Conservation (phyloP, 805 yeast species). For the Kuraishia piskuri region DNA sequence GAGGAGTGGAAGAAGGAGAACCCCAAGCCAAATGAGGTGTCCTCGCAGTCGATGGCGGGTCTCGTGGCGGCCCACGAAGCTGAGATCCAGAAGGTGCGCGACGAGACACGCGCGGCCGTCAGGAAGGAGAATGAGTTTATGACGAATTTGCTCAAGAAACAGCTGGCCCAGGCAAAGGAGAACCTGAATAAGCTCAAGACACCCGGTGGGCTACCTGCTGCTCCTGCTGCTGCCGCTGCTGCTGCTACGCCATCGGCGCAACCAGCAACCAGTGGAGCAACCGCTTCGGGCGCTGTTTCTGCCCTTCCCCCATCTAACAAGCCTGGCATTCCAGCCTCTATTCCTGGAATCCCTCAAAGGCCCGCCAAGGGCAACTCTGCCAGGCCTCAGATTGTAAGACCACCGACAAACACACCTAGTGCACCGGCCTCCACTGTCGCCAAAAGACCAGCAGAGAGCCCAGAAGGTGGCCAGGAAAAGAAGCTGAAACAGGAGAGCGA, state of each 20-base stretch:
- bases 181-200: slow-evolving; percentile 17
- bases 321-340: not conserved
- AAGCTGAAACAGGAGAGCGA: not conserved
- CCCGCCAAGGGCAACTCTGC: not conserved
- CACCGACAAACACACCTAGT: not conserved
- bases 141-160: slow-evolving; percentile 43
- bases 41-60: slow-evolving; percentile 13
- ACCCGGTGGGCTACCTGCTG: not conserved
- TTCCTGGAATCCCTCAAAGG: not conserved
- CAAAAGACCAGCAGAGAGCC: not conserved
- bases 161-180: slow-evolving; percentile 41
- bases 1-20: slow-evolving; percentile 11
- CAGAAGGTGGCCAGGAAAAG: not conserved
- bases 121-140: slow-evolving; percentile 54
- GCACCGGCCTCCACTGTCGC: not conserved
- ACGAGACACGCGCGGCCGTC: slow-evolving; percentile 38
- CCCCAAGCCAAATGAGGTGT: slow-evolving; percentile 7
- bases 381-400: not conserved
- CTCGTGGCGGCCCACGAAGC: slow-evolving; percentile 12
- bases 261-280: too few relatives aligned
- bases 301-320: not conserved
- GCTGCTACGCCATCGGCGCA: not conserved
- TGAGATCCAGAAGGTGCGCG: slow-evolving; percentile 29
- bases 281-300: not conserved
- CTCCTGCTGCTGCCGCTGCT: not conserved